These are phyloP conservation scores for Crithidia bombi DNA, from an alignment of 208 protist genomes.

Conservation along the genomic window DNA sequence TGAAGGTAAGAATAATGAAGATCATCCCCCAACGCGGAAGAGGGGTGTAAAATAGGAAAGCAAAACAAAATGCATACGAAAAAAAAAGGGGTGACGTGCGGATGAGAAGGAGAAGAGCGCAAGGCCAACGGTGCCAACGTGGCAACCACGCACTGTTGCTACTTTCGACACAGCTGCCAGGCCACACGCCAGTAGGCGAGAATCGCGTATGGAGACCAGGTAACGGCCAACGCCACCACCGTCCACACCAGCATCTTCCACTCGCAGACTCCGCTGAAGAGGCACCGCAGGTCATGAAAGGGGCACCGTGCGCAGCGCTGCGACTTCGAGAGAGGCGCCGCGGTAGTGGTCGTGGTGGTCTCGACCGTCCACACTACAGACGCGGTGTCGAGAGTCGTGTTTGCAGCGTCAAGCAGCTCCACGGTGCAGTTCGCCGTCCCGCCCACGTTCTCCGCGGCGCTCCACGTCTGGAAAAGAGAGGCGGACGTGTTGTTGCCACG, in stretches of 20 bases:
- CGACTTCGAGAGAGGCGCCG: background rate
- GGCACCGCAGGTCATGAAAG: conserved; percentile 26
- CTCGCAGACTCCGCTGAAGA: conserved; percentile 30
- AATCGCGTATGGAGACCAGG: conserved; percentile 20
- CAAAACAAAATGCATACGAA: background rate
- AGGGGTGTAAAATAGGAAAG: no score
- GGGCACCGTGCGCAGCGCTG: conserved; percentile 22
- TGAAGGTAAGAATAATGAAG: no score
- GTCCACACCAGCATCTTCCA: conserved; percentile 41
- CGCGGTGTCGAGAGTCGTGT: conserved; percentile 30
- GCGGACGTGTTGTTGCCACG: background rate
- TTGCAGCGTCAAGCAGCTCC: conserved; percentile 36
- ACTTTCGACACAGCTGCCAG: conserved; percentile 8
- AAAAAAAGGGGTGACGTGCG: no score
- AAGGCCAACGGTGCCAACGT: background rate
- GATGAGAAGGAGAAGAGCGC: no score
- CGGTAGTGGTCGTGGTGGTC: conserved; percentile 10
- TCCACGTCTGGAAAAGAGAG: conserved; percentile 6
- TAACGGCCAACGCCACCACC: conserved; percentile 13
- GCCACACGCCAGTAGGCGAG: conserved; percentile 16
- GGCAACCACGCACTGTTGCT: no score
- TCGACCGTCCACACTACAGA: conserved; percentile 8
- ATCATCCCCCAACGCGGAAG: no score
- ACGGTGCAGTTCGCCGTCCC: conserved; percentile 36
- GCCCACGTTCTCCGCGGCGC: background rate